Evolutionary conservation across 441 rosid genomes (phyloP).

Genomic region (Corymbia citriodora): DNA sequence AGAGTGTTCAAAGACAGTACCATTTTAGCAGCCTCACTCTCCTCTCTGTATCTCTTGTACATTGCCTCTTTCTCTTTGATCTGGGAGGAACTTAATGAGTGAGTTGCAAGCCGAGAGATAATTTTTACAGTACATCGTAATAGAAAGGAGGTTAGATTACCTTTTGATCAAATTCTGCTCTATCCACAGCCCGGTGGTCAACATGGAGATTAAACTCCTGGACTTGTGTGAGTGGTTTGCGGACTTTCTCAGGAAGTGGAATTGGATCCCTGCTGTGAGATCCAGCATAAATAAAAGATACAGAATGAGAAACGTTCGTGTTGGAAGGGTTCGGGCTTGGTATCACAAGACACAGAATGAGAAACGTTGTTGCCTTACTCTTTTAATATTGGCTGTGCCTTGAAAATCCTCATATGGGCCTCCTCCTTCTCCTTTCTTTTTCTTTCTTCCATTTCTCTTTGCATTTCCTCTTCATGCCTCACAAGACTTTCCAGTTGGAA

Average conservation of each 20-base stretch:
- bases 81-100: slow-evolving; percentile 27
- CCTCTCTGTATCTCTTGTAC: slow-evolving; percentile 94
- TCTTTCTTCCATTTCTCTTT: slow-evolving; percentile 81
- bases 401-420: slow-evolving; percentile 67
- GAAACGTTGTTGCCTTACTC: slow-evolving; percentile 45
- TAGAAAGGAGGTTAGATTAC: slow-evolving; percentile 21
- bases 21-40: slow-evolving; percentile 78
- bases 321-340: too few relatives aligned
- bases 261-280: slow-evolving; percentile 65
- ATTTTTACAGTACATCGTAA: not conserved
- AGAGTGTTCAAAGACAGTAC: slow-evolving; percentile 19
- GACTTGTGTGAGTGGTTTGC: slow-evolving; percentile 84
- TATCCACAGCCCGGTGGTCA: slow-evolving; percentile 64
- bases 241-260: slow-evolving; percentile 79
- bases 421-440: slow-evolving; percentile 65
- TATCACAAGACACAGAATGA: not conserved
- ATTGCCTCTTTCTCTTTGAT: slow-evolving; percentile 79
- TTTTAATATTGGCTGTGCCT: slow-evolving; percentile 69
- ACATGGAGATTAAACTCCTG: slow-evolving; percentile 67
- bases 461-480: slow-evolving; percentile 88
- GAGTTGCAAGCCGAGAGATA: not conserved
- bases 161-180: slow-evolving; percentile 93
- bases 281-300: not conserved
- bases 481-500: slow-evolving; percentile 84
- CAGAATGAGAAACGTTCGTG: not conserved